Evolutionary conservation across 345 rosid genomes (phyloP).

Genomic region (Cochlearia excelsa): DNA sequence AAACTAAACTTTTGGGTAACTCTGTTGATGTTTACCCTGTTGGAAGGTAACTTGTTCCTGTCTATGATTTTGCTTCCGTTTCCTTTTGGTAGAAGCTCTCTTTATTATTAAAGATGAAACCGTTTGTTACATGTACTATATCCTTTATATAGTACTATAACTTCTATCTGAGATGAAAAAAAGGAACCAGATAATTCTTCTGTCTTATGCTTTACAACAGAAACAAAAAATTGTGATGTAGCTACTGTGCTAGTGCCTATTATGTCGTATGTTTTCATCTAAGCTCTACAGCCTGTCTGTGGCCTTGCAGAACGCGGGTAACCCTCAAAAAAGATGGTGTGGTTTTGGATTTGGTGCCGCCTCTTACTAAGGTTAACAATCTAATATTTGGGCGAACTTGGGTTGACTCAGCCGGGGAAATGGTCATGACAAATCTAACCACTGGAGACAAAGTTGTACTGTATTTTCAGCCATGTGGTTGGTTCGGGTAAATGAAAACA

Average conservation of each 20-base stretch:
- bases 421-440: slow-evolving; percentile 67
- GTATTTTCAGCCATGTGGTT: slow-evolving; percentile 78
- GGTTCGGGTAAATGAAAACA: slow-evolving; percentile 61
- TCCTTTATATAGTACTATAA: neutral
- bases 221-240: neutral
- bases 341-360: slow-evolving; percentile 72
- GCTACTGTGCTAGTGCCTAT: slow-evolving; percentile 1
- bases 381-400: slow-evolving; percentile 86
- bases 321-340: slow-evolving; percentile 65
- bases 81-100: neutral
- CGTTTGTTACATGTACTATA: slow-evolving; percentile 8
- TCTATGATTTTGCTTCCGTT: slow-evolving; percentile 9
- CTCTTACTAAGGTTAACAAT: slow-evolving; percentile 69
- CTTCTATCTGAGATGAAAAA: slow-evolving; percentile 1
- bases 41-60: slow-evolving; percentile 49
- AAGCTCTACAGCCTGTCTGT: slow-evolving; percentile 18
- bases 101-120: neutral
- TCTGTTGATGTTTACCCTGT: slow-evolving; percentile 68
- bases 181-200: neutral
- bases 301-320: slow-evolving; percentile 56
- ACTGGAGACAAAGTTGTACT: slow-evolving; percentile 79
- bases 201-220: too few species aligned
- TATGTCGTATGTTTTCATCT: slow-evolving; percentile 8
- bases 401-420: slow-evolving; percentile 80
- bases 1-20: slow-evolving; percentile 78